Percentiles rank a stretch among this genome's conserved stretches.
phyloP scores from a whole-genome alignment of 306 rosid genomes.

The Gastrolobium villosum region DNA sequence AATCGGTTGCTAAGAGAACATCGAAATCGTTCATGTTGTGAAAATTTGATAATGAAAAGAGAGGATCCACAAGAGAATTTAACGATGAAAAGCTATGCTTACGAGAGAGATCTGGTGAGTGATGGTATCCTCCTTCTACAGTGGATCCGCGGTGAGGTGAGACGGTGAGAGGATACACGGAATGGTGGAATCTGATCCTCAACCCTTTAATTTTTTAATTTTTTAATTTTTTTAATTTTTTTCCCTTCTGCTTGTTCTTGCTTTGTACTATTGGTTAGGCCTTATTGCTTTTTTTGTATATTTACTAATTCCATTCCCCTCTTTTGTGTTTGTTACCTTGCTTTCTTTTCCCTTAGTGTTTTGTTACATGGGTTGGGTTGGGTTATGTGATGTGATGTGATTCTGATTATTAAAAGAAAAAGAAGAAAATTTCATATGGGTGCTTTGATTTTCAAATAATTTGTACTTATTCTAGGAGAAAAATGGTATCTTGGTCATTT shows the following conservation, averaged over 20 bases:
- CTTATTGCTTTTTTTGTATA: background rate
- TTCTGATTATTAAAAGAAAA: background rate
- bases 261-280: background rate
- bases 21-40: slow-evolving; percentile 82
- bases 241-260: background rate
- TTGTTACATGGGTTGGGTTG: too few relatives aligned
- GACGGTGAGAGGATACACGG: slow-evolving; percentile 29
- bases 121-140: slow-evolving; percentile 44
- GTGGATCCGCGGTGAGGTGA: slow-evolving; percentile 40
- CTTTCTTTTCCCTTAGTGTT: background rate
- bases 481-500: slow-evolving; percentile 16
- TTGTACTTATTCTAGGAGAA: background rate
- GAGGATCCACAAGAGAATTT: too few relatives aligned
- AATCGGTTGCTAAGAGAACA: slow-evolving; percentile 79
- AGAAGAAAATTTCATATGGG: background rate
- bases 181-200: background rate
- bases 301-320: too few relatives aligned
- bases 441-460: background rate
- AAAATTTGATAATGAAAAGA: too few relatives aligned
- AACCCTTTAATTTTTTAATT: background rate
- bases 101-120: slow-evolving; percentile 23
- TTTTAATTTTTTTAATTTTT: background rate
- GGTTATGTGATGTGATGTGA: too few relatives aligned
- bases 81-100: too few relatives aligned
- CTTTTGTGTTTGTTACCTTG: too few relatives aligned